A percentile compares a stretch with the other conserved stretches of the same genome.
These are phyloP conservation scores for Aureobasidium lini DNA, from an alignment of 2,329 filamentous ascomycete species.

Conservation along the genomic window DNA sequence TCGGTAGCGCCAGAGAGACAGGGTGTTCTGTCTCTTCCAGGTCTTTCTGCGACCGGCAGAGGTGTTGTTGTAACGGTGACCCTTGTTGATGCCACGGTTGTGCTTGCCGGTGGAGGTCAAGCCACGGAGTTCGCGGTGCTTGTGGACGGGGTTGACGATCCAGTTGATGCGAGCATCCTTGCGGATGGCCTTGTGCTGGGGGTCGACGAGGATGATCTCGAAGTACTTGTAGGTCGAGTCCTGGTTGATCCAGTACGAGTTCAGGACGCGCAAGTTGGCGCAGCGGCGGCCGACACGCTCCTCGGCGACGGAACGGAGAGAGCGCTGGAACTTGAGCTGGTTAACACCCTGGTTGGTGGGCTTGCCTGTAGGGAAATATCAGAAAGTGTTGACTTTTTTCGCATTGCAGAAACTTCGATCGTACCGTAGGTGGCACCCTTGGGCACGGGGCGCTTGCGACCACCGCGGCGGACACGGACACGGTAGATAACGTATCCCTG, in stretches of 20 bases:
- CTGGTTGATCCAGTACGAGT: conserved; percentile 99
- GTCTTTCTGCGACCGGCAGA: conserved; percentile 96
- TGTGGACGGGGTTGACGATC: conserved; percentile 99
- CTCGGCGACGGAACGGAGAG: conserved; percentile 94
- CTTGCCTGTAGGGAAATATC: conserved; percentile 62
- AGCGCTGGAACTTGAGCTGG: conserved; percentile 99
- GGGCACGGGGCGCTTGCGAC: conserved; percentile 90
- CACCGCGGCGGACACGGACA: conserved; percentile 94
- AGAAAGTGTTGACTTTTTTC: not conserved
- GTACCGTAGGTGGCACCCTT: conserved; percentile 99
- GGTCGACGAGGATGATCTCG: conserved; percentile 99
- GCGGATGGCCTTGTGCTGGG: conserved; percentile 99
- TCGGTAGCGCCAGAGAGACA: conserved; percentile 97
- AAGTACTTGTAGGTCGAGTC: conserved; percentile 99
- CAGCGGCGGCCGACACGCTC: conserved; percentile 99
- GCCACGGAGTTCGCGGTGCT: conserved; percentile 97
- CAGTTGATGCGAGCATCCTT: conserved; percentile 99
- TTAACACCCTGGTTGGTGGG: conserved; percentile 99
- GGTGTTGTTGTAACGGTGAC: conserved; percentile 99
- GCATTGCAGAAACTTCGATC: conserved; percentile 28
- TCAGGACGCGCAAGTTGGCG: conserved; percentile 97
- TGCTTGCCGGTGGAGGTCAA: conserved; percentile 99
- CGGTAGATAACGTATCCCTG: conserved; percentile 99
- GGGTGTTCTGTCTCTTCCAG: conserved; percentile 99
- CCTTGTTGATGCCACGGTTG: conserved; percentile 98